A percentile compares a stretch with the other conserved stretches of the same genome.
phyloP scores from a whole-genome alignment of 495 filamentous ascomycete species.

The Talaromyces trachyspermus region DNA sequence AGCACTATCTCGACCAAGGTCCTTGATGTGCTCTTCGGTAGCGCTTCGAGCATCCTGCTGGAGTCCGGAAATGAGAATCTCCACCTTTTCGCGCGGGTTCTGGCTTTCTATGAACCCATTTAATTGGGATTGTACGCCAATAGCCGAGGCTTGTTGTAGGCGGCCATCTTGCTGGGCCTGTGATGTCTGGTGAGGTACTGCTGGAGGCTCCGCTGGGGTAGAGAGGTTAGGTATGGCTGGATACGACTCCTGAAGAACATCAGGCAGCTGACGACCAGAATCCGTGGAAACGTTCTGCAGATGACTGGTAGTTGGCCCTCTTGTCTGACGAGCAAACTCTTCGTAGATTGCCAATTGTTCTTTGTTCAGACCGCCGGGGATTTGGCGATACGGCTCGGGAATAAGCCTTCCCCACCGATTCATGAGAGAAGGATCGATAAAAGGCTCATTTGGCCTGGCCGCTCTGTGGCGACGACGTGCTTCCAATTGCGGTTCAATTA shows the following conservation, averaged over 20 bases:
- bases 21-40: constrained; percentile 60
- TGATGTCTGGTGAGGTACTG: constrained; percentile 63
- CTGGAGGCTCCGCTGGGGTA: constrained; percentile 74
- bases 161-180: constrained; percentile 54
- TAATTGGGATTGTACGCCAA: constrained; percentile 46
- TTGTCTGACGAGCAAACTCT: constrained; percentile 80
- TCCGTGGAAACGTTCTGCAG: constrained; percentile 51
- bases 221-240: constrained; percentile 66
- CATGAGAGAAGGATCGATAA: constrained; percentile 61
- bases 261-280: constrained; percentile 53
- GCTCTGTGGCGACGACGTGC: constrained; percentile 63
- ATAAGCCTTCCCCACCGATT: constrained; percentile 85
- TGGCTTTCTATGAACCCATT: constrained; percentile 61
- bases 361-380: constrained; percentile 71
- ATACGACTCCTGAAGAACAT: constrained; percentile 80
- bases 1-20: constrained; percentile 56
- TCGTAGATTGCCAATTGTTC: constrained; percentile 95
- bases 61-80: constrained; percentile 64
- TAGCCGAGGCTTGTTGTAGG: constrained; percentile 34
- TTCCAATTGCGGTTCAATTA: constrained; percentile 70
- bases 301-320: constrained; percentile 47
- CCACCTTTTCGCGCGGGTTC: constrained; percentile 54
- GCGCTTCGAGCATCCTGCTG: constrained; percentile 55
- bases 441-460: constrained; percentile 69
- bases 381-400: constrained; percentile 80